Conservation (phyloP, 768 basidiomycete species). For the Amanita molliuscula region DNA sequence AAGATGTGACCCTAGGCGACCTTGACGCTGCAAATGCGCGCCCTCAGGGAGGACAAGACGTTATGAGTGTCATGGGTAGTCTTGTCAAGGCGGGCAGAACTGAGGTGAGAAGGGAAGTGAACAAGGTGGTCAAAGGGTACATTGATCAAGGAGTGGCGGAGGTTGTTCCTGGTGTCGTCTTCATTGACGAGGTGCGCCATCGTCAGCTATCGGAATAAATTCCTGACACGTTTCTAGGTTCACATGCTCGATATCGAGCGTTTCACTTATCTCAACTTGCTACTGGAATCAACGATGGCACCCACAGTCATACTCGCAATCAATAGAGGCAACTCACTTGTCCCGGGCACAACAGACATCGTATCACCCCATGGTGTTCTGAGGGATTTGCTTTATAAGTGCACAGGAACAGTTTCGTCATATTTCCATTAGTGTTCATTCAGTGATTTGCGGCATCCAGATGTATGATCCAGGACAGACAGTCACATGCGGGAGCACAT, state of each 20-base stretch:
- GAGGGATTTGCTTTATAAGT: no score
- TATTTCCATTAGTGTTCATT: background rate
- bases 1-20: no score
- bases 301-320: slow-evolving; percentile 97
- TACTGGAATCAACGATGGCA: slow-evolving; percentile 93
- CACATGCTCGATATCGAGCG: slow-evolving; percentile 99
- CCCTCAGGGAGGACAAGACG: no score
- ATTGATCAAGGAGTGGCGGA: no score
- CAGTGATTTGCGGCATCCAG: slow-evolving; percentile 23
- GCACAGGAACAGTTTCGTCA: slow-evolving; percentile 10
- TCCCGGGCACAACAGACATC: slow-evolving; percentile 89
- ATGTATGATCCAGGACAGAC: slow-evolving; percentile 87
- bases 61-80: no score
- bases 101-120: slow-evolving; percentile 90
- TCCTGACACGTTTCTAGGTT: slow-evolving; percentile 87
- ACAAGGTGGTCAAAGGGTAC: slow-evolving; percentile 93
- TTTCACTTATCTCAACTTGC: slow-evolving; percentile 95
- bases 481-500: slow-evolving; percentile 78
- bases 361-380: slow-evolving; percentile 94
- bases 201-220: no score
- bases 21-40: no score
- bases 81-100: slow-evolving; percentile 91
- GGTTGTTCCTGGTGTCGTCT: no score
- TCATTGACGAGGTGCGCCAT: no score
- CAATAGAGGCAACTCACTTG: slow-evolving; percentile 86